A percentile compares a stretch with the other conserved stretches of the same genome.
Conservation (phyloP, 495 filamentous ascomycete genomes). For the Daldinia decipiens region DNA sequence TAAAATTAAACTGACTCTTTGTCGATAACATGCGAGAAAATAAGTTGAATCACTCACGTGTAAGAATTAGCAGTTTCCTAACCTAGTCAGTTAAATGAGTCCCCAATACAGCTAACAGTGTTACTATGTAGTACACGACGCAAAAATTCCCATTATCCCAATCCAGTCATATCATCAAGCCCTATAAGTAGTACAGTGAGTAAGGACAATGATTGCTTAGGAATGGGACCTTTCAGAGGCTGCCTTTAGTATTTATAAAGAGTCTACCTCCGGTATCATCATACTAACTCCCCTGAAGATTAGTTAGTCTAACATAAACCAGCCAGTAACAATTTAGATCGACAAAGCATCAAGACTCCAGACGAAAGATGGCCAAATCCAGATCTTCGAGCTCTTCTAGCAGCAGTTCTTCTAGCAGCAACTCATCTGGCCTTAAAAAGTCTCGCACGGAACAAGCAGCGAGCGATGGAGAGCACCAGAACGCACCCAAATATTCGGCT, state of each 20-base stretch:
- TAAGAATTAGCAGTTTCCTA: too few species aligned
- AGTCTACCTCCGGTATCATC: not conserved
- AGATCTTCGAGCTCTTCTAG: constrained; percentile 24
- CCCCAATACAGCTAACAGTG: too few species aligned
- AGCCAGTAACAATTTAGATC: not conserved
- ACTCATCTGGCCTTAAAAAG: constrained; percentile 1
- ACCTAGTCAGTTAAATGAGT: too few species aligned
- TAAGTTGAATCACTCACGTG: too few species aligned
- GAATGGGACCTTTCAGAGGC: not conserved
- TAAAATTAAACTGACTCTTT: too few species aligned
- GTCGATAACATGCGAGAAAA: too few species aligned
- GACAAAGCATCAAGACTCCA: not conserved
- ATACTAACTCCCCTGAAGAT: not conserved
- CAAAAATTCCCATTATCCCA: too few species aligned
- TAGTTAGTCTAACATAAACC: too few species aligned
- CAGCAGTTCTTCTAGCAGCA: constrained; percentile 19
- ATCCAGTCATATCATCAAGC: too few species aligned
- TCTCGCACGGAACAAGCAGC: not conserved
- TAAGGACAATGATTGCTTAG: not conserved
- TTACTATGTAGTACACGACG: too few species aligned
- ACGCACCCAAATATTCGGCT: not conserved
- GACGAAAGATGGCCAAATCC: constrained; percentile 13
- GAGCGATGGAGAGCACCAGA: not conserved
- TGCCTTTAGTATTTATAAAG: not conserved
- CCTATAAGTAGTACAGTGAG: not conserved